phyloP scores from a whole-genome alignment of 2,329 filamentous ascomycete genomes.

The Lachnellula occidentalis region DNA sequence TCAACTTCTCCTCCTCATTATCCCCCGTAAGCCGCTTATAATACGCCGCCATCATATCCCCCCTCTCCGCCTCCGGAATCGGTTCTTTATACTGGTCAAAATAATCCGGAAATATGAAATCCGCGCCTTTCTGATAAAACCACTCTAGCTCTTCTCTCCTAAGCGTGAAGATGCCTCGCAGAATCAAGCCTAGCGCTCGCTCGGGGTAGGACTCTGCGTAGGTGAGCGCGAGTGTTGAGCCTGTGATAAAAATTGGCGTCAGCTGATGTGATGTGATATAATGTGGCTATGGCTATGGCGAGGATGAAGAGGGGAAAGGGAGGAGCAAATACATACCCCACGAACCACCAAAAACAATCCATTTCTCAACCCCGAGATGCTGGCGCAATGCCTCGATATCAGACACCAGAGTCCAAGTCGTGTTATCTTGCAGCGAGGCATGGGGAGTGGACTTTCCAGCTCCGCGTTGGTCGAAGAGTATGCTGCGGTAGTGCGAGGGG shows the following conservation, averaged over 20 bases:
- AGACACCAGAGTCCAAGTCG: slow-evolving; percentile 38
- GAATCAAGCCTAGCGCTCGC: slow-evolving; percentile 34
- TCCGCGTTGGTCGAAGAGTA: slow-evolving; percentile 44
- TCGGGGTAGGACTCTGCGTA: slow-evolving; percentile 40
- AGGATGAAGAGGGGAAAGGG: too few relatives aligned
- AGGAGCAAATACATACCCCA: slow-evolving; percentile 30
- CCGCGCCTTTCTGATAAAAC: slow-evolving; percentile 30
- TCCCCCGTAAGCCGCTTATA: slow-evolving; percentile 35
- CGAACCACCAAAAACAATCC: slow-evolving; percentile 44
- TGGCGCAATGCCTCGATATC: slow-evolving; percentile 40
- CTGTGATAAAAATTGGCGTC: neutral
- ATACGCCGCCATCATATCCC: slow-evolving; percentile 34
- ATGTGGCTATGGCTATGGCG: too few relatives aligned
- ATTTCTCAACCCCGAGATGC: slow-evolving; percentile 38
- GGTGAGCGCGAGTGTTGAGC: slow-evolving; percentile 38
- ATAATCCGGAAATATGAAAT: slow-evolving; percentile 35
- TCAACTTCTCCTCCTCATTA: slow-evolving; percentile 26
- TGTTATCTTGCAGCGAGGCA: slow-evolving; percentile 39
- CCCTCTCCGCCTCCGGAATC: slow-evolving; percentile 35
- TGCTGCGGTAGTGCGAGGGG: slow-evolving; percentile 38
- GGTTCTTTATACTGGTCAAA: slow-evolving; percentile 34
- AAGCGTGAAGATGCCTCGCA: slow-evolving; percentile 39
- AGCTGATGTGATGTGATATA: too few relatives aligned
- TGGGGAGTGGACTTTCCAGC: slow-evolving; percentile 39
- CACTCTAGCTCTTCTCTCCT: slow-evolving; percentile 34